Evolutionary conservation across 2,329 filamentous ascomycete genomes (phyloP).

Genomic region (Dactylellina haptotyla): DNA sequence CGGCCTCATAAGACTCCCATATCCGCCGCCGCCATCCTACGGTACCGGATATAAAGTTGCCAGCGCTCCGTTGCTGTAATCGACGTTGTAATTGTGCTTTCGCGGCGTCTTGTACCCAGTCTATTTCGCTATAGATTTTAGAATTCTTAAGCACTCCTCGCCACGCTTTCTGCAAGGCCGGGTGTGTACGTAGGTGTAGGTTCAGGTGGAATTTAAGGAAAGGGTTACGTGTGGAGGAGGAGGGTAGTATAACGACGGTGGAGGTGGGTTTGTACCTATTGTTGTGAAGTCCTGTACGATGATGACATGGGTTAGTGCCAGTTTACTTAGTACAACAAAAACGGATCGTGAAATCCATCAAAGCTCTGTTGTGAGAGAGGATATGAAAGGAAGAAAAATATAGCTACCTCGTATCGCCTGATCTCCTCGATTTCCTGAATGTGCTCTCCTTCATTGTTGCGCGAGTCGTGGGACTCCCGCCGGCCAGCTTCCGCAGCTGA

Average conservation of each 20-base stretch:
- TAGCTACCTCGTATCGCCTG: slow-evolving; percentile 84
- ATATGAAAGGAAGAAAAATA: not conserved
- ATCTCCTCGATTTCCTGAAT: slow-evolving; percentile 97
- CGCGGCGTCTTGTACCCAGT: slow-evolving; percentile 98
- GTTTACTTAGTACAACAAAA: too few relatives aligned
- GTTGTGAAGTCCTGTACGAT: slow-evolving; percentile 85
- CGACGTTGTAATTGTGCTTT: slow-evolving; percentile 86
- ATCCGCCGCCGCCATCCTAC: slow-evolving; percentile 82
- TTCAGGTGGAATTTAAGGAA: not conserved
- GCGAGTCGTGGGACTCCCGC: slow-evolving; percentile 63
- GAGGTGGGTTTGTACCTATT: slow-evolving; percentile 69
- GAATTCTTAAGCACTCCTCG: slow-evolving; percentile 57
- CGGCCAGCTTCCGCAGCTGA: slow-evolving; percentile 71
- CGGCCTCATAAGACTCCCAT: slow-evolving; percentile 90
- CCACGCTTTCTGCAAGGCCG: slow-evolving; percentile 31
- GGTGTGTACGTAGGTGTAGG: not conserved
- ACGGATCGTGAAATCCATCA: too few relatives aligned
- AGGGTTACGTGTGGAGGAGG: not conserved
- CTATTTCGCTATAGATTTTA: slow-evolving; percentile 65
- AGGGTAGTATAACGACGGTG: not conserved
- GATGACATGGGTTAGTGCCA: slow-evolving; percentile 10
- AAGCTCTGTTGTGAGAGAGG: too few relatives aligned
- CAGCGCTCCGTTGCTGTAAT: slow-evolving; percentile 76
- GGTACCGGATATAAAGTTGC: slow-evolving; percentile 76
- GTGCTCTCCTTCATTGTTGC: slow-evolving; percentile 66